Evolutionary conservation across 441 rosid genomes (phyloP).

Genomic region (Arabidopsis lyrata): DNA sequence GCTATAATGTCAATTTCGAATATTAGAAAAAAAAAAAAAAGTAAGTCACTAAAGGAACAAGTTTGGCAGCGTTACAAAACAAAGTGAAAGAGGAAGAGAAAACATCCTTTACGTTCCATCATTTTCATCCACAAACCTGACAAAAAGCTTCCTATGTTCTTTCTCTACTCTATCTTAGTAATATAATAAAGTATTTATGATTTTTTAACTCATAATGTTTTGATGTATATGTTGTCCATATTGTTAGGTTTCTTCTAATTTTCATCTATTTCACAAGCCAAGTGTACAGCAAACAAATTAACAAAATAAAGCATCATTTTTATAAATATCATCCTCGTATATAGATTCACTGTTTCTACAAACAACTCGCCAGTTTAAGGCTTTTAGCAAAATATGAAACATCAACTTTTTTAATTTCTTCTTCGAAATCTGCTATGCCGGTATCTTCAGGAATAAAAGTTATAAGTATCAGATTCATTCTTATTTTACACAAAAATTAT

Average conservation of each 20-base stretch:
- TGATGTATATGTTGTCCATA: background rate
- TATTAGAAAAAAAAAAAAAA: background rate
- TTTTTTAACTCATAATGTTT: slow-evolving; percentile 2
- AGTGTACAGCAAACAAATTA: background rate
- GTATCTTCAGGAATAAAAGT: background rate
- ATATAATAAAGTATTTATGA: background rate
- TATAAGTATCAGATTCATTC: background rate
- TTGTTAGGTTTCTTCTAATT: slow-evolving; percentile 7
- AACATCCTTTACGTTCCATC: slow-evolving; percentile 40
- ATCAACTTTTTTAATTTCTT: background rate
- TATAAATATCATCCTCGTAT: slow-evolving; percentile 8
- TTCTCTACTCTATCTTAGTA: slow-evolving; percentile 21
- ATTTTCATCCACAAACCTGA: slow-evolving; percentile 40
- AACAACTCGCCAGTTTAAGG: background rate
- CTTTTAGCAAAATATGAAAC: background rate
- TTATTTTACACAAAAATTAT: background rate
- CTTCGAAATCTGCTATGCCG: background rate
- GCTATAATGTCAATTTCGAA: background rate
- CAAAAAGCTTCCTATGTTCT: slow-evolving; percentile 42
- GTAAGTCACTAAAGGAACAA: slow-evolving; percentile 9
- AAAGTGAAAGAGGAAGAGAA: slow-evolving; percentile 33
- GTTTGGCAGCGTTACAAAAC: slow-evolving; percentile 20
- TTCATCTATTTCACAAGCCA: slow-evolving; percentile 5
- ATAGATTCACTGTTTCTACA: background rate
- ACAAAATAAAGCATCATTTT: slow-evolving; percentile 9